Evolutionary conservation across 192 early-diverging fungal genomes (phyloP).

Genomic region (Coemansia sp.): DNA sequence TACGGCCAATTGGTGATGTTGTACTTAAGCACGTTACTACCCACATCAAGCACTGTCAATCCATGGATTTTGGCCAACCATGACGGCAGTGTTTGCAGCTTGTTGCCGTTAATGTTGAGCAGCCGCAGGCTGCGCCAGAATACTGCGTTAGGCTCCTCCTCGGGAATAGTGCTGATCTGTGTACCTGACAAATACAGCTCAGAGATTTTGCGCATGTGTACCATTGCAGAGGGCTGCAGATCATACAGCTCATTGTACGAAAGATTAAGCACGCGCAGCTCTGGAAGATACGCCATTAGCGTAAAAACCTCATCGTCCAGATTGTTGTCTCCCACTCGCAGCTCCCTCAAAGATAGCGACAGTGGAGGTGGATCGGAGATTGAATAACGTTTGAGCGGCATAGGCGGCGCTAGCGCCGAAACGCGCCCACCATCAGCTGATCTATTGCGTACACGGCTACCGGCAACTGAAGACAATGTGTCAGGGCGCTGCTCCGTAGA

Average conservation of each 20-base stretch:
- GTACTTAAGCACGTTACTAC: slow-evolving; percentile 85
- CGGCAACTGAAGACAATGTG: neutral
- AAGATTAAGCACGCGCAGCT: slow-evolving; percentile 76
- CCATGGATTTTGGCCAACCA: slow-evolving; percentile 86
- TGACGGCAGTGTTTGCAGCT: slow-evolving; percentile 83
- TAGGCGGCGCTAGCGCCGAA: slow-evolving; percentile 16
- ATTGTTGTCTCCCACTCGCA: slow-evolving; percentile 81
- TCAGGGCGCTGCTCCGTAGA: slow-evolving; percentile 4
- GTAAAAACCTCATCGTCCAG: slow-evolving; percentile 79
- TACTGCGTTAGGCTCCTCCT: slow-evolving; percentile 73
- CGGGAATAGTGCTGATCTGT: slow-evolving; percentile 77
- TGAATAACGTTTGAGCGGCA: slow-evolving; percentile 44
- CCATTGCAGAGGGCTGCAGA: slow-evolving; percentile 73
- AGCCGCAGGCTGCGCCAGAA: slow-evolving; percentile 65
- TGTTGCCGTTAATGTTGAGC: slow-evolving; percentile 88
- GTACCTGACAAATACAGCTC: slow-evolving; percentile 86
- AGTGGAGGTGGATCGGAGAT: slow-evolving; percentile 58
- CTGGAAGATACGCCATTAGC: slow-evolving; percentile 68
- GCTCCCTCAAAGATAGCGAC: slow-evolving; percentile 57
- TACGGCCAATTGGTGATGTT: slow-evolving; percentile 94
- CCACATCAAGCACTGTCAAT: slow-evolving; percentile 78
- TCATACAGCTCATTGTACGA: slow-evolving; percentile 80
- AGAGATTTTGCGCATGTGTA: slow-evolving; percentile 64
- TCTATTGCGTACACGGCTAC: slow-evolving; percentile 34
- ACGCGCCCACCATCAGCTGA: slow-evolving; percentile 43